A percentile compares a stretch with the other conserved stretches of the same genome.
These are phyloP conservation scores for Fusarium udum DNA, from an alignment of 2,329 filamentous ascomycete genomes.

Conservation along the genomic window DNA sequence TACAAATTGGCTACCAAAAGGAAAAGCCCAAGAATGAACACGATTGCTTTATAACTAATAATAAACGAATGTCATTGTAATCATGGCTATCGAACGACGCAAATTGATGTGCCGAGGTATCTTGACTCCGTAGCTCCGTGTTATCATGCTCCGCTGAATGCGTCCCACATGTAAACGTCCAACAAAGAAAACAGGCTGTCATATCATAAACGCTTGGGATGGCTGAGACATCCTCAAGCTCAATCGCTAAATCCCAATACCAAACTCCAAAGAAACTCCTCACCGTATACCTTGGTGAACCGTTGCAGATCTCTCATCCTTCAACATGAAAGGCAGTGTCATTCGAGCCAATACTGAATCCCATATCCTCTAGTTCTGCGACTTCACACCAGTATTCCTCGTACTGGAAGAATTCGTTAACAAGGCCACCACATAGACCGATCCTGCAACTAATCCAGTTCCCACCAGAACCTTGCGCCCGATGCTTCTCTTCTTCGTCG, in stretches of 20 bases:
- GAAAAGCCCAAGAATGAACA: conserved; percentile 7
- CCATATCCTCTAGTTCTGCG: conserved; percentile 37
- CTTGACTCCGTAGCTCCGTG: conserved; percentile 33
- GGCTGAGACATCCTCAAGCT: background rate
- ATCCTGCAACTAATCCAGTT: conserved; percentile 63
- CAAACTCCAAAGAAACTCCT: conserved; percentile 17
- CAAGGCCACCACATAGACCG: conserved; percentile 67
- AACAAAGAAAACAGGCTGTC: background rate
- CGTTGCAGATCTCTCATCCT: background rate
- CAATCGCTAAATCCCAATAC: background rate
- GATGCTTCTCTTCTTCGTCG: conserved; percentile 51
- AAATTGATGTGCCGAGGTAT: conserved; percentile 28
- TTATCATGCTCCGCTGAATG: conserved; percentile 3
- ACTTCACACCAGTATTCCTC: conserved; percentile 46
- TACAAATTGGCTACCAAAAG: background rate
- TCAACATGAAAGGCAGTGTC: background rate
- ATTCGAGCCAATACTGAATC: background rate
- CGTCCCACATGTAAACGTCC: background rate
- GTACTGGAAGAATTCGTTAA: conserved; percentile 66
- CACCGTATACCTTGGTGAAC: background rate
- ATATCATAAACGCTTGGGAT: background rate
- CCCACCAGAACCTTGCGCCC: conserved; percentile 62
- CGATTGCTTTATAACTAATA: background rate
- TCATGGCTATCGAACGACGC: conserved; percentile 11
- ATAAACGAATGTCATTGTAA: conserved; percentile 17